These are phyloP conservation scores for Fonsecaea nubica DNA, from an alignment of 2,329 filamentous ascomycete genomes.

Conservation along the genomic window DNA sequence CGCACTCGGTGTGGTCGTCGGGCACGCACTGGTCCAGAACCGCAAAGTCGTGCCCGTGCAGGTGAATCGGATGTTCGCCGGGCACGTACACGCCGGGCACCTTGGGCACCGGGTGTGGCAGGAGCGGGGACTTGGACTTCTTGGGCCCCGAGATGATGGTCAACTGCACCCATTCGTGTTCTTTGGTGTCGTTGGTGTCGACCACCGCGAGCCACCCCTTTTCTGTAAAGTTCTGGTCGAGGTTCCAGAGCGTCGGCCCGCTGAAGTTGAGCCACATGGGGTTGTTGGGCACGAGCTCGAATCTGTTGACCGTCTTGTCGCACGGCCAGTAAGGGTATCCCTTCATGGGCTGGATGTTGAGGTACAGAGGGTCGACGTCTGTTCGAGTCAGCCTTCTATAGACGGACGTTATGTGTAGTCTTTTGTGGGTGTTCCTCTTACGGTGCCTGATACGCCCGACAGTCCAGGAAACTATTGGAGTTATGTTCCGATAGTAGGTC, in stretches of 20 bases:
- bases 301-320: neutral
- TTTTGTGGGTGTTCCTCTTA: neutral
- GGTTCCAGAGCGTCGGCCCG: slow-evolving; percentile 4
- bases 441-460: slow-evolving; percentile 7
- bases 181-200: neutral
- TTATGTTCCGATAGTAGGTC: slow-evolving; percentile 12
- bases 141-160: slow-evolving; percentile 12
- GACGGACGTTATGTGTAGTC: neutral
- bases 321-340: neutral
- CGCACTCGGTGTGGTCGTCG: slow-evolving; percentile 55
- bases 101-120: slow-evolving; percentile 16
- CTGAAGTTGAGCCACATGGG: slow-evolving; percentile 20
- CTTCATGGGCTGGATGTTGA: neutral
- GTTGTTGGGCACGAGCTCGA: slow-evolving; percentile 10
- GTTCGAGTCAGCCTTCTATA: neutral
- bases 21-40: slow-evolving; percentile 62
- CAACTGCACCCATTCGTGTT: slow-evolving; percentile 2
- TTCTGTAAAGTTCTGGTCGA: slow-evolving; percentile 1
- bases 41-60: slow-evolving; percentile 73
- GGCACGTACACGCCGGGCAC: slow-evolving; percentile 6
- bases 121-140: neutral
- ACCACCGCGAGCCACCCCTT: slow-evolving; percentile 10
- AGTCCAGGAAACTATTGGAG: slow-evolving; percentile 25
- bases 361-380: slow-evolving; percentile 6
- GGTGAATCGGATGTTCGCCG: slow-evolving; percentile 65